Percentiles rank a stretch among this genome's conserved stretches.
These are phyloP conservation scores for Fusarium mangiferae DNA, from an alignment of 2,329 filamentous ascomycete species.

Conservation along the genomic window DNA sequence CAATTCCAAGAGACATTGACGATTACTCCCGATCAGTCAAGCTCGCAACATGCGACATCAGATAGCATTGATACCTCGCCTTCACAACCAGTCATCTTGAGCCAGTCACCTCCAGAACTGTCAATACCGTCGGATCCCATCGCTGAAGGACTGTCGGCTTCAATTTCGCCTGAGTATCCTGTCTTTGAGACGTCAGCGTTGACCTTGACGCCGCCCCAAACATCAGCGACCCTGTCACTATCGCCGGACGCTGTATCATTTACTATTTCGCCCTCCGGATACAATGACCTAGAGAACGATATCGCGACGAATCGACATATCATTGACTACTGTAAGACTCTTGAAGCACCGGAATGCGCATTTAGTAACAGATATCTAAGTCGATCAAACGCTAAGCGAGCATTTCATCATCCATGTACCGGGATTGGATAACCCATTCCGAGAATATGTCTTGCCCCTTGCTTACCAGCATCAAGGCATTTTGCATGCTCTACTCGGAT, in stretches of 20 bases:
- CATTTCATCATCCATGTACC: constrained; percentile 31
- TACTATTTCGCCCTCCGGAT: neutral
- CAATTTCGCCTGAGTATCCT: neutral
- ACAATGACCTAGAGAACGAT: constrained; percentile 3
- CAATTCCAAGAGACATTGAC: constrained; percentile 42
- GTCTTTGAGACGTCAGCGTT: neutral
- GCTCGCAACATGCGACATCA: accelerated
- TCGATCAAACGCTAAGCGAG: constrained; percentile 35
- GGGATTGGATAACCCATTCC: constrained; percentile 39
- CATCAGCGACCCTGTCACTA: neutral
- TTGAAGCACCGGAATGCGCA: accelerated
- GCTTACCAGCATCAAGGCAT: constrained; percentile 41
- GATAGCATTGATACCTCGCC: neutral
- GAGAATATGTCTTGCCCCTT: constrained; percentile 37
- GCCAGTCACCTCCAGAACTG: neutral
- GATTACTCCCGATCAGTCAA: accelerated
- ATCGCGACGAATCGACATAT: constrained; percentile 3
- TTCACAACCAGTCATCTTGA: accelerated
- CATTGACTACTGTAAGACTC: constrained; percentile 20
- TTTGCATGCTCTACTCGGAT: constrained; percentile 42
- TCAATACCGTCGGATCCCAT: accelerated
- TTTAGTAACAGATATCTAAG: constrained; percentile 4
- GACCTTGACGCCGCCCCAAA: neutral
- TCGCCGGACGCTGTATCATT: neutral
- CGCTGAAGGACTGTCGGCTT: neutral